These are phyloP conservation scores for Diaporthe sp. DNA, from an alignment of 2,329 filamentous ascomycete species.

Conservation along the genomic window DNA sequence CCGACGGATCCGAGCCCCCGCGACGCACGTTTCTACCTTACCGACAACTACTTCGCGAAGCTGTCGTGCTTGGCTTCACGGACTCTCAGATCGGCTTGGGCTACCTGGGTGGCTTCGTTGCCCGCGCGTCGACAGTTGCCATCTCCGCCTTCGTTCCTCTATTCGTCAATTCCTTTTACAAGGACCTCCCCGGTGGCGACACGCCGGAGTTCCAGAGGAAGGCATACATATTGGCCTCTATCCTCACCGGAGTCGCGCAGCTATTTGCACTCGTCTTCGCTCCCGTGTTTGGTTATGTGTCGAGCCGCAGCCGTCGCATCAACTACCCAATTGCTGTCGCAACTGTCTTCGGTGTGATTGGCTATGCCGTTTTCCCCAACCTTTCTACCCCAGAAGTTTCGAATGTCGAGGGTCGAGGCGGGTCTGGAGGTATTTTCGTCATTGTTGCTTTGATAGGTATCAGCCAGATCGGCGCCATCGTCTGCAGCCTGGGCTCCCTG, in stretches of 20 bases:
- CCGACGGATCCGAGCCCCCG: slow-evolving; percentile 41
- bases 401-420: slow-evolving; percentile 74
- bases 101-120: slow-evolving; percentile 95
- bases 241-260: slow-evolving; percentile 91
- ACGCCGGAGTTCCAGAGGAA: slow-evolving; percentile 75
- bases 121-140: slow-evolving; percentile 92
- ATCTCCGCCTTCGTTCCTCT: slow-evolving; percentile 96
- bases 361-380: slow-evolving; percentile 83
- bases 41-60: slow-evolving; percentile 71
- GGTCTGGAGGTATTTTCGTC: slow-evolving; percentile 78
- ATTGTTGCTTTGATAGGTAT: slow-evolving; percentile 87
- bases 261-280: slow-evolving; percentile 87
- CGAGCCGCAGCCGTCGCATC: slow-evolving; percentile 74
- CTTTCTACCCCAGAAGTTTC: slow-evolving; percentile 82
- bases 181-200: slow-evolving; percentile 81
- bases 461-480: slow-evolving; percentile 96
- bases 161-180: slow-evolving; percentile 88
- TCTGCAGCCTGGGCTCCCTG: slow-evolving; percentile 92
- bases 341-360: slow-evolving; percentile 80
- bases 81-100: slow-evolving; percentile 86
- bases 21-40: slow-evolving; percentile 64
- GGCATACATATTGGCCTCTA: slow-evolving; percentile 89
- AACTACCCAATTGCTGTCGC: slow-evolving; percentile 83
- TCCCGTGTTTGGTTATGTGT: slow-evolving; percentile 88
- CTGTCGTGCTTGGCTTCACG: slow-evolving; percentile 78